Evolutionary conservation across 2,329 filamentous ascomycete genomes (phyloP), one percentile per base, ranked within the genome.

Genomic region (Aspergillus tamarii): DNA sequence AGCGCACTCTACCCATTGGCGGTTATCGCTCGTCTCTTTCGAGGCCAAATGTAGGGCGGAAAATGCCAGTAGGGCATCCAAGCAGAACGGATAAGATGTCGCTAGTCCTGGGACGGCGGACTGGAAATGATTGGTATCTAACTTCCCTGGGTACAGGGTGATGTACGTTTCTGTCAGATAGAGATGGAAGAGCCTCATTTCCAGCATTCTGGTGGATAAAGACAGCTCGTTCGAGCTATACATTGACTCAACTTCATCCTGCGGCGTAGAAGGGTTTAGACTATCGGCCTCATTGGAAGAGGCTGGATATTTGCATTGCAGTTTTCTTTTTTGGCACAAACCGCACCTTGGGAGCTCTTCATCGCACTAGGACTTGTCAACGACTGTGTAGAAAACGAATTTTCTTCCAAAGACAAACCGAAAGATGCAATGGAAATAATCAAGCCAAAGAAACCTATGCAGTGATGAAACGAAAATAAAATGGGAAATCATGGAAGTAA

Each of bases 11-110:
- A 77, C 64, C 70, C 77, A 79, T 30, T 66, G 62, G 8, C 71
- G 74, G 56, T 73, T 75, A 45, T 74, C 70, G 10, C 71, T 66
- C 12, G 69, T 63, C 58, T 81, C 75, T 4, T 81, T 66, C 34
- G 77, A 76, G 23, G 77, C 78, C 16, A 82, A 66, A 60, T 84
- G 82, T 23, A 83, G 71, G 9, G 81, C 80, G 7, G 80, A 75
- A 11, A 83, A 68, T 6, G 81, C 80, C 5, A 83, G 72, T 12
- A 82, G 70, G 34, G 76, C 77, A 62, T 82, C 77, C 14, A 84
- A 71, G n/a, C 83, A 71, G 52, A 80, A 83, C 4, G 79, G 74
- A 64, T 80, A 77, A 6, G 78, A 73, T 56, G 81, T 78, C 1
- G 78, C 78, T 61, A 80, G 72, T 11, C 72, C 72, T 2, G 78